These are phyloP conservation scores for Tolypocladium inflatum DNA, from an alignment of 2,329 filamentous ascomycete genomes.

Conservation along the genomic window DNA sequence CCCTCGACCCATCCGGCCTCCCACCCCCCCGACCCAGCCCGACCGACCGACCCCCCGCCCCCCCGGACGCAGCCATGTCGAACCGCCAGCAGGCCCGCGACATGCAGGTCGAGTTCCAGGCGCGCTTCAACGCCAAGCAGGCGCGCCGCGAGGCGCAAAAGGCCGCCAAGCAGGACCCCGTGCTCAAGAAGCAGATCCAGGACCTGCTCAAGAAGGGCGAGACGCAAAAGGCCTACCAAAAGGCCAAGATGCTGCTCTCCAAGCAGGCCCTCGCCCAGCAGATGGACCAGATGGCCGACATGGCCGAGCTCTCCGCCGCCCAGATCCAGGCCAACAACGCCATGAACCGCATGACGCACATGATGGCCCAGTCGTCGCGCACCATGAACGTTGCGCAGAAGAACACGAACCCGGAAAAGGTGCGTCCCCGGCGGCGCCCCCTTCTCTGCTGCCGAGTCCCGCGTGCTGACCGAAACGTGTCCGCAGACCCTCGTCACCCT, in stretches of 20 bases:
- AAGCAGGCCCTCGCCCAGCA: slow-evolving; percentile 53
- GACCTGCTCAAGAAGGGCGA: slow-evolving; percentile 54
- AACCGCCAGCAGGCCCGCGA: slow-evolving; percentile 50
- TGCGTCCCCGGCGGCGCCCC: too few species aligned
- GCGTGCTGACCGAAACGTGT: too few species aligned
- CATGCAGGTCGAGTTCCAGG: slow-evolving; percentile 55
- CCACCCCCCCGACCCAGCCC: not conserved
- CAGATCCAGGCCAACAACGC: slow-evolving; percentile 57
- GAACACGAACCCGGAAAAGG: slow-evolving; percentile 49
- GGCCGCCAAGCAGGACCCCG: slow-evolving; percentile 50
- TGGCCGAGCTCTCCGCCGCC: slow-evolving; percentile 49
- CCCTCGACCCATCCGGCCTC: not conserved
- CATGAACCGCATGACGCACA: slow-evolving; percentile 56
- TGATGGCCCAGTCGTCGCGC: slow-evolving; percentile 50
- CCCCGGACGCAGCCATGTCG: slow-evolving; percentile 33
- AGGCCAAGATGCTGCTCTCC: slow-evolving; percentile 52
- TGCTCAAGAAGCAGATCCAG: slow-evolving; percentile 54
- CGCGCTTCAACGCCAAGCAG: slow-evolving; percentile 54
- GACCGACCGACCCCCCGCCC: not conserved
- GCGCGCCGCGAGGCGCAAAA: slow-evolving; percentile 52
- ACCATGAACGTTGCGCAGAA: slow-evolving; percentile 50
- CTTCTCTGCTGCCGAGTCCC: too few species aligned
- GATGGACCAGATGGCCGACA: slow-evolving; percentile 56
- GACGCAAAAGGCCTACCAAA: slow-evolving; percentile 53
- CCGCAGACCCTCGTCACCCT: slow-evolving; percentile 46